These are phyloP conservation scores for Aureobasidium sp. DNA, from an alignment of 2,329 filamentous ascomycete genomes.

Conservation along the genomic window DNA sequence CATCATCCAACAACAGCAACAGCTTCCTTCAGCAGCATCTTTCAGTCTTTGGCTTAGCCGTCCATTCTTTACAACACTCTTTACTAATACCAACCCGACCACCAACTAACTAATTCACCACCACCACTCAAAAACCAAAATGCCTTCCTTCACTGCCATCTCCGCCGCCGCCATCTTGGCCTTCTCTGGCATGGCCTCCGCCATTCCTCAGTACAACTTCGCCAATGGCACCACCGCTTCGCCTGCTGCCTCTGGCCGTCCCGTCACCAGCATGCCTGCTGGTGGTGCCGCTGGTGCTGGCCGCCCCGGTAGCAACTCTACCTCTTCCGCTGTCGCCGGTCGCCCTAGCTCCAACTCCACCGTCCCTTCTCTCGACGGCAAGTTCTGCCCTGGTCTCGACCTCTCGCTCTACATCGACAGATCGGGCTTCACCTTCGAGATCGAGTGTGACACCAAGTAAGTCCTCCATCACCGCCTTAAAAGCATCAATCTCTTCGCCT, in stretches of 20 bases:
- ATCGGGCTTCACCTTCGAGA: not conserved
- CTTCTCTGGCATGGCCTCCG: constrained; percentile 10
- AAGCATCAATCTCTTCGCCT: no score
- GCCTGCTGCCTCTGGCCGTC: not conserved
- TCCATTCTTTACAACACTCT: constrained; percentile 13
- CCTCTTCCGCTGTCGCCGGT: not conserved
- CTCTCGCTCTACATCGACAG: constrained; percentile 3
- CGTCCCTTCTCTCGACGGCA: not conserved
- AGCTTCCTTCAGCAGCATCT: constrained; percentile 7
- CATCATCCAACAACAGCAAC: constrained; percentile 13
- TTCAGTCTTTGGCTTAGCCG: constrained; percentile 14
- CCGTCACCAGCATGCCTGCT: not conserved
- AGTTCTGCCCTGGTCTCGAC: constrained; percentile 15
- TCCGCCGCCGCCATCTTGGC: constrained; percentile 11
- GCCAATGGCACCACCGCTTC: not conserved
- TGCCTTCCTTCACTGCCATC: constrained; percentile 12
- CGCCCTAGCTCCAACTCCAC: not conserved
- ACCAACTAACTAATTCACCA: constrained; percentile 5
- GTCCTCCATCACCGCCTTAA: no score
- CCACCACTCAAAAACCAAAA: constrained; percentile 9
- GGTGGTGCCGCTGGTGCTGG: not conserved
- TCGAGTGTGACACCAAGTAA: constrained; percentile 7
- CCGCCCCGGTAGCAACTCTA: not conserved
- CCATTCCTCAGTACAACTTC: constrained; percentile 10
- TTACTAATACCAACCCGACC: constrained; percentile 8